Evolutionary conservation across 371 early-diverging fungal species (phyloP).

Genomic region (Batkoa obscura): DNA sequence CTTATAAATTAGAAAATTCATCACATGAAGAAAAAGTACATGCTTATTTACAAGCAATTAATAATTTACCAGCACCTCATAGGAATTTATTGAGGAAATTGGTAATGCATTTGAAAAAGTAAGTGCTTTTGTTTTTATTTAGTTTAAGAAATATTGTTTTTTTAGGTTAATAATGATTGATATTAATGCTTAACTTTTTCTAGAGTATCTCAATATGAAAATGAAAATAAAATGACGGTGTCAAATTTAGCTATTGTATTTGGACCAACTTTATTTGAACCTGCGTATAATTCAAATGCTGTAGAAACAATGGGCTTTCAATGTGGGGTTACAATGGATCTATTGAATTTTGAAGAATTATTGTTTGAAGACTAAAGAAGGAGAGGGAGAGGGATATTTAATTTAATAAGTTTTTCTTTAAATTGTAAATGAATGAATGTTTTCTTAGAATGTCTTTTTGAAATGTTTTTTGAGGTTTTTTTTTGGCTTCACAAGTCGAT

Average conservation of each 20-base stretch:
- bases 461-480: too few relatives aligned
- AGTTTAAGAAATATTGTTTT: too few relatives aligned
- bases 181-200: background rate
- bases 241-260: slow-evolving; percentile 73
- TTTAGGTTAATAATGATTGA: too few relatives aligned
- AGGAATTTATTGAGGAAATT: background rate
- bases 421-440: too few relatives aligned
- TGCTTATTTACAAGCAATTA: background rate
- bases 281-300: background rate
- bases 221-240: slow-evolving; percentile 67
- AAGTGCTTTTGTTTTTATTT: slow-evolving; percentile 42
- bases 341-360: background rate
- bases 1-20: slow-evolving; percentile 12
- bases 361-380: background rate
- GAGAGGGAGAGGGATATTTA: too few relatives aligned
- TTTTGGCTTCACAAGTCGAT: too few relatives aligned
- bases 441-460: too few relatives aligned
- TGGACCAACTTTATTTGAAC: slow-evolving; percentile 52
- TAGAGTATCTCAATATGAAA: slow-evolving; percentile 54
- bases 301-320: slow-evolving; percentile 4
- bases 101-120: background rate
- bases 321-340: background rate
- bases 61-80: slow-evolving; percentile 16
- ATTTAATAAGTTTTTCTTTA: too few relatives aligned
- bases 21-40: background rate